phyloP scores from a whole-genome alignment of 805 yeast species.

The Monosporozyma aerobia region DNA sequence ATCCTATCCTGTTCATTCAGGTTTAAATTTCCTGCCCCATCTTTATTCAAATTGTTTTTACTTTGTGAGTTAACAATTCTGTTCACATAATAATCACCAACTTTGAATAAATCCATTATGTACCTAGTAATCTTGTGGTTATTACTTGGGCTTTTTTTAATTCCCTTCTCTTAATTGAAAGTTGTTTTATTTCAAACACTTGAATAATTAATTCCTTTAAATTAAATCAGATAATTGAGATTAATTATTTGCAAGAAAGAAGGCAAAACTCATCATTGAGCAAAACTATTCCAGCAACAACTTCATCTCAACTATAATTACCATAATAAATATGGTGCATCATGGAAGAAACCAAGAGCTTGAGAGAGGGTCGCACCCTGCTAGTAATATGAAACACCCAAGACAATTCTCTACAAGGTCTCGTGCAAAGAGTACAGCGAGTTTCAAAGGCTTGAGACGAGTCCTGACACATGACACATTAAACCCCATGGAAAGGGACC shows the following conservation, averaged over 20 bases:
- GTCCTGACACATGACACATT: conserved; percentile 21
- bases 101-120: conserved; percentile 39
- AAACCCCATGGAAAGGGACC: conserved; percentile 10
- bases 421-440: conserved; percentile 27
- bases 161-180: not conserved
- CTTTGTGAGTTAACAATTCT: conserved; percentile 30
- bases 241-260: not conserved
- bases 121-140: too few relatives aligned
- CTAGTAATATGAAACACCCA: conserved; percentile 8
- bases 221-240: not conserved
- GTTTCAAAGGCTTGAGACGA: conserved; percentile 25
- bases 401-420: conserved; percentile 26
- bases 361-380: conserved; percentile 4
- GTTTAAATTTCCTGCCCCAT: not conserved
- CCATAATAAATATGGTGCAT: conserved; percentile 8
- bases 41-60: conserved; percentile 3
- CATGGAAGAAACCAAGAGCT: conserved; percentile 9
- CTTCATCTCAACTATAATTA: not conserved
- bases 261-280: not conserved
- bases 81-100: conserved; percentile 37
- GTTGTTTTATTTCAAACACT: not conserved
- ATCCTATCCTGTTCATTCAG: conserved; percentile 31
- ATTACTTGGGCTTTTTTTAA: not conserved
- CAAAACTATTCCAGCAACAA: not conserved
- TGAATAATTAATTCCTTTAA: not conserved